Percentiles rank a stretch among this genome's conserved stretches.
These are phyloP conservation scores for Liriodendron chinense DNA, from an alignment of 164 flowering plant genomes.

Conservation along the genomic window DNA sequence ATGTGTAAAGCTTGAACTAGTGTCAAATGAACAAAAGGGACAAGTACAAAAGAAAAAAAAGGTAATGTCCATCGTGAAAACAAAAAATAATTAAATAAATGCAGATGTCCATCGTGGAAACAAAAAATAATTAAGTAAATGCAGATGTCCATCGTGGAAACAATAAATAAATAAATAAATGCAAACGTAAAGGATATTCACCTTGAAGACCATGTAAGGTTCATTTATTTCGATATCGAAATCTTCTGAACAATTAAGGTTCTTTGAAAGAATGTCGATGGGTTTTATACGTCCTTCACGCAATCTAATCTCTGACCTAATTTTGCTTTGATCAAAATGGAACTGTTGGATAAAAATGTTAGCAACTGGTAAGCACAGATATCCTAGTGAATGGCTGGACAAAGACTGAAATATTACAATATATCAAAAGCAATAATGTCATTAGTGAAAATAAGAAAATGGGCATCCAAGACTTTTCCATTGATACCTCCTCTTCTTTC, in stretches of 20 bases:
- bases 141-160: too few relatives aligned
- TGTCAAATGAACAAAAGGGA: neutral
- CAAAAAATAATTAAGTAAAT: too few relatives aligned
- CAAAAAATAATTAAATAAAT: too few relatives aligned
- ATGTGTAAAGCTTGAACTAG: too few relatives aligned
- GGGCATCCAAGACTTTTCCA: neutral
- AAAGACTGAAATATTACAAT: neutral
- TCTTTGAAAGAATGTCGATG: slow-evolving; percentile 82
- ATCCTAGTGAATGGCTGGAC: neutral
- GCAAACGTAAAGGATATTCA: slow-evolving; percentile 18
- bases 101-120: too few relatives aligned
- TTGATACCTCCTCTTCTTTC: slow-evolving; percentile 92
- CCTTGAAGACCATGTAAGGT: slow-evolving; percentile 97
- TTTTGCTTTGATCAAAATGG: slow-evolving; percentile 99
- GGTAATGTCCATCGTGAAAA: neutral
- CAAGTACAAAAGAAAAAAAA: neutral
- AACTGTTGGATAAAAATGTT: slow-evolving; percentile 53
- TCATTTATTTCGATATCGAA: slow-evolving; percentile 79
- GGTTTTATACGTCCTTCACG: slow-evolving; percentile 92
- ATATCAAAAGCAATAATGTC: neutral
- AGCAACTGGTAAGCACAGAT: slow-evolving; percentile 2
- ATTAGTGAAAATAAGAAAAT: neutral
- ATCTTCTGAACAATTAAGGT: slow-evolving; percentile 78
- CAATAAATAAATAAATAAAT: too few relatives aligned
- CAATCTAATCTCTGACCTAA: slow-evolving; percentile 80